These are phyloP conservation scores for Ceratocystis cacaofunesta DNA, from an alignment of 2,329 filamentous ascomycete species.

Conservation along the genomic window DNA sequence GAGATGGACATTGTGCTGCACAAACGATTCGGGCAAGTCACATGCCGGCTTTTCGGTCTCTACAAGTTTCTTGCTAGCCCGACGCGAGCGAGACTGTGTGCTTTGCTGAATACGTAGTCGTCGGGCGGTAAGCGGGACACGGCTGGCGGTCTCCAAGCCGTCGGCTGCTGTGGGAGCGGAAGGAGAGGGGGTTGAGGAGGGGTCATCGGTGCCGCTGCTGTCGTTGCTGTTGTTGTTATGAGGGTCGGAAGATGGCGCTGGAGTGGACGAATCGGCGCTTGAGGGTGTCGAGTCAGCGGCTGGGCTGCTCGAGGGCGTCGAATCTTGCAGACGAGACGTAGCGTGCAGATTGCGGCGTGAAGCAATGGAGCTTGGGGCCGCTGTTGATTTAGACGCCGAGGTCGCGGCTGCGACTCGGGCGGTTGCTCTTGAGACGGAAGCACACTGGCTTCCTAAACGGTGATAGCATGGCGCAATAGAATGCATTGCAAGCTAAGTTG, in stretches of 20 bases:
- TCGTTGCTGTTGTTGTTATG: background rate
- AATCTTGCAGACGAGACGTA: background rate
- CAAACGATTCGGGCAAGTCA: conserved; percentile 8
- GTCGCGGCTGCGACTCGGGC: background rate
- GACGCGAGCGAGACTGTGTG: background rate
- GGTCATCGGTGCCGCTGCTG: background rate
- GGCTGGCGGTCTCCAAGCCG: background rate
- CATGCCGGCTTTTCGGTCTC: background rate
- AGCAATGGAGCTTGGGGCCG: background rate
- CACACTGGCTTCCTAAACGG: background rate
- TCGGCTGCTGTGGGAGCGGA: background rate
- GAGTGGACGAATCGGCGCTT: background rate
- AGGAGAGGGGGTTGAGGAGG: background rate
- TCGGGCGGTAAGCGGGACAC: conserved; percentile 10
- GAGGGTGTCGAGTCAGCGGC: background rate
- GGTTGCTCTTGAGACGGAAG: background rate
- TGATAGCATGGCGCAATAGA: conserved; percentile 8
- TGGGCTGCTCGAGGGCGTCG: background rate
- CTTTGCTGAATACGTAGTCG: conserved; percentile 9
- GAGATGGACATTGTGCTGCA: conserved; percentile 10
- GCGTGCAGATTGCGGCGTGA: background rate
- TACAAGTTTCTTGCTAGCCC: background rate
- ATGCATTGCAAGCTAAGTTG: background rate
- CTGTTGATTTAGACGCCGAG: background rate
- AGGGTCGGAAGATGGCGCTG: background rate